phyloP scores from a whole-genome alignment of 495 filamentous ascomycete species.

The Aspergillus diversus region DNA sequence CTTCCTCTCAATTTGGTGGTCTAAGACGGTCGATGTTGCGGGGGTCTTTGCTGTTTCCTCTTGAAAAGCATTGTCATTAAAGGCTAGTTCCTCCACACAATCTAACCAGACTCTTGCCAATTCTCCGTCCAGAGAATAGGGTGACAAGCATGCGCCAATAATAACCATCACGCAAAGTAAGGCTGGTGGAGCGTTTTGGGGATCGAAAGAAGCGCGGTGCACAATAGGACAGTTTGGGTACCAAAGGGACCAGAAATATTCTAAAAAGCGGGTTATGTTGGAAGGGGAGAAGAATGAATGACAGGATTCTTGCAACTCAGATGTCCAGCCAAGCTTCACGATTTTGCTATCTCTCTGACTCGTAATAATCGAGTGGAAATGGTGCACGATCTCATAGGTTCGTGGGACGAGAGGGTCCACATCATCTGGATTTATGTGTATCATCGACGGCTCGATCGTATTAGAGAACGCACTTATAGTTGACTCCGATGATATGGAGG shows the following conservation, averaged over 20 bases:
- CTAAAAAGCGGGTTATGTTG: conserved; percentile 27
- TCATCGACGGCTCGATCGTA: conserved; percentile 16
- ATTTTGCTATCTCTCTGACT: conserved; percentile 20
- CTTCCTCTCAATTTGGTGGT: conserved; percentile 7
- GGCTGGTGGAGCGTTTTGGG: conserved; percentile 13
- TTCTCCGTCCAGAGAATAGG: conserved; percentile 16
- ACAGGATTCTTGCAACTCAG: conserved; percentile 8
- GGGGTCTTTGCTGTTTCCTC: conserved; percentile 1
- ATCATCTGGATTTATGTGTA: background rate
- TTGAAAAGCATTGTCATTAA: conserved; percentile 22
- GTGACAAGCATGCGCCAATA: conserved; percentile 31
- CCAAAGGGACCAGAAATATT: conserved; percentile 33
- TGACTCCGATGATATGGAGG: background rate
- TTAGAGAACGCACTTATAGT: background rate
- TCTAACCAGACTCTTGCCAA: conserved; percentile 25
- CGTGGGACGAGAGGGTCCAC: conserved; percentile 15
- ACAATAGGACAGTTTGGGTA: conserved; percentile 33
- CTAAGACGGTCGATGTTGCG: background rate
- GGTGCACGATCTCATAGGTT: conserved; percentile 21
- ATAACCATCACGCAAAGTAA: conserved; percentile 29
- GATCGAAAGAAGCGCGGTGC: conserved; percentile 26
- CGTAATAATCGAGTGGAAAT: conserved; percentile 18
- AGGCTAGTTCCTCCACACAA: conserved; percentile 25
- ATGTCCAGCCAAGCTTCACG: conserved; percentile 25
- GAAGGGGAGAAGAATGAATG: conserved; percentile 19